phyloP scores from a whole-genome alignment of 441 rosid genomes.

The Jatropha multifida region DNA sequence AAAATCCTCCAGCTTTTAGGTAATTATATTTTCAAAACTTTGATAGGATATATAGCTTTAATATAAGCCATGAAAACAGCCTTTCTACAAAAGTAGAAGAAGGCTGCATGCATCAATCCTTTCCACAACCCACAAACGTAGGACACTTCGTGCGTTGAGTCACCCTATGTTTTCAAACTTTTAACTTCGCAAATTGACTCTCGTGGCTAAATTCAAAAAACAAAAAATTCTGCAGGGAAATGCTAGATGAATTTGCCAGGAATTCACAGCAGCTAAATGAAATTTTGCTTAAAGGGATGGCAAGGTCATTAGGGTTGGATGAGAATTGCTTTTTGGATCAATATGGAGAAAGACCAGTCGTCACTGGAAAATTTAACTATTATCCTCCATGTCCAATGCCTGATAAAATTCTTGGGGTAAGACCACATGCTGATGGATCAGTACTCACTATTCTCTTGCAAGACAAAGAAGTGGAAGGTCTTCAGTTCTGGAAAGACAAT shows the following conservation, averaged over 20 bases:
- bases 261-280: constrained; percentile 34
- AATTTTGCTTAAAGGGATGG: constrained; percentile 59
- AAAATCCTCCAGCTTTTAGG: constrained; percentile 51
- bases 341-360: no score
- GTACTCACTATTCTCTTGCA: constrained; percentile 40
- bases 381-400: constrained; percentile 27
- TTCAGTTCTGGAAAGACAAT: constrained; percentile 56
- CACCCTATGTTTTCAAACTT: no score
- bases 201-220: no score
- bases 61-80: no score
- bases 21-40: constrained; percentile 14
- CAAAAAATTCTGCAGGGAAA: constrained; percentile 34
- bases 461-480: constrained; percentile 78
- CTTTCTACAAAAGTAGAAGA: no score
- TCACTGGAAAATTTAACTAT: no score
- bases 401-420: no score
- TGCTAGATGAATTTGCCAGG: constrained; percentile 45
- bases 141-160: no score
- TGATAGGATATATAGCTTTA: no score
- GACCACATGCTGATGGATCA: no score
- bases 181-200: neutral
- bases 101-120: no score
- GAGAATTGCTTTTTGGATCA: constrained; percentile 39
- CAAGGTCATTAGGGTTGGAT: constrained; percentile 55
- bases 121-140: no score